phyloP scores from a whole-genome alignment of 23 red algal species.

The Gracilaria caudata region DNA sequence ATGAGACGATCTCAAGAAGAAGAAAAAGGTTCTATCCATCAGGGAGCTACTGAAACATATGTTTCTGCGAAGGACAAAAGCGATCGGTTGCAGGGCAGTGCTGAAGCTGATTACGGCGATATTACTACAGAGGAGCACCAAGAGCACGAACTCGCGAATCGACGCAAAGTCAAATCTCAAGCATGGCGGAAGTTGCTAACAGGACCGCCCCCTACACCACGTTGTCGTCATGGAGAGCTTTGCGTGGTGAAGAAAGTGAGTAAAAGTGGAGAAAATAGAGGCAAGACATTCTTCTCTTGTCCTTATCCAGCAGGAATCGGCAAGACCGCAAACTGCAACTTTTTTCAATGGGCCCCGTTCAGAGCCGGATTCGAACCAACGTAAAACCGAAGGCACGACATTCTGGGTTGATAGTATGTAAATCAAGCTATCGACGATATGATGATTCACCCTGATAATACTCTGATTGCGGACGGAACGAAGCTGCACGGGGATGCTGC shows the following conservation, averaged over 20 bases:
- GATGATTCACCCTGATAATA: background rate
- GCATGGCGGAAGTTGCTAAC: conserved; percentile 44
- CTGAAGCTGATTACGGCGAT: background rate
- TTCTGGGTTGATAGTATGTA: background rate
- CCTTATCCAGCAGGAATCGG: conserved; percentile 35
- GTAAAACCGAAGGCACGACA: background rate
- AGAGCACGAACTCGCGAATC: background rate
- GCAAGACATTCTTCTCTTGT: conserved; percentile 62
- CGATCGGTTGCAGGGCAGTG: background rate
- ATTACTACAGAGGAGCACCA: background rate
- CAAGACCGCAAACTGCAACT: conserved; percentile 46
- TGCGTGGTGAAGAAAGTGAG: conserved; percentile 55
- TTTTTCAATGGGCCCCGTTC: conserved; percentile 62
- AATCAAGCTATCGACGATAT: conserved; percentile 3
- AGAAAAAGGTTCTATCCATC: background rate
- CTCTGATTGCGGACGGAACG: background rate
- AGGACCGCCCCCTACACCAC: conserved; percentile 60
- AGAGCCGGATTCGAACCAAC: conserved; percentile 35
- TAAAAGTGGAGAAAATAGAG: conserved; percentile 62
- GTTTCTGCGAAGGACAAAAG: background rate
- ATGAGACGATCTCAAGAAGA: background rate
- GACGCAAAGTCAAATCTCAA: conserved; percentile 13
- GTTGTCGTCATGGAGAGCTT: conserved; percentile 45
- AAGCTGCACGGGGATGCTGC: background rate
- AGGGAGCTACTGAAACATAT: background rate